phyloP scores from a whole-genome alignment of 1,284 basidiomycete genomes.

The Papiliotrema laurentii region DNA sequence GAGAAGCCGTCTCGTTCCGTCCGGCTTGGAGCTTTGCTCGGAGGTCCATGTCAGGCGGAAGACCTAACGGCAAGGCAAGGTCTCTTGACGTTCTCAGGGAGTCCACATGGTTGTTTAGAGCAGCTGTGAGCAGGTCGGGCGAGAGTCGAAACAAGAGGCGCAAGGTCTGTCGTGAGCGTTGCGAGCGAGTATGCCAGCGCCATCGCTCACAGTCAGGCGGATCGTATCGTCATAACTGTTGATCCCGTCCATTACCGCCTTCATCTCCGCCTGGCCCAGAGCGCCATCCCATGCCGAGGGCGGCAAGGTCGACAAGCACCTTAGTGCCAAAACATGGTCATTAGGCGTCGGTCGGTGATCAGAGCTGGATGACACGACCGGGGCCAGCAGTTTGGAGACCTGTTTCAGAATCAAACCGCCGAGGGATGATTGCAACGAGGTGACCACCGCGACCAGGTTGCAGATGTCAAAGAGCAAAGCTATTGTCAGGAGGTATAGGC shows the following conservation, averaged over 20 bases:
- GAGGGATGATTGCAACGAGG: neutral
- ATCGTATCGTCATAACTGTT: constrained; percentile 32
- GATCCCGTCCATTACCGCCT: constrained; percentile 36
- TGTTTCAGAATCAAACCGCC: neutral
- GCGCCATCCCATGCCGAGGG: constrained; percentile 22
- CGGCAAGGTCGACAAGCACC: constrained; percentile 30
- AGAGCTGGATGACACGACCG: constrained; percentile 3
- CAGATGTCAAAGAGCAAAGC: constrained; percentile 4
- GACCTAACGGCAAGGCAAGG: constrained; percentile 18
- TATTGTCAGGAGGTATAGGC: neutral
- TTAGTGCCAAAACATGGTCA: constrained; percentile 31
- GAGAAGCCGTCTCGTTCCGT: constrained; percentile 19
- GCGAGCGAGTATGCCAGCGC: no score
- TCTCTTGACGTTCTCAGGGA: constrained; percentile 10
- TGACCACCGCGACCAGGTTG: neutral
- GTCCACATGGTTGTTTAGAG: constrained; percentile 13
- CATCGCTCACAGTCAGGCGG: constrained; percentile 33
- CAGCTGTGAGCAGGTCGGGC: constrained; percentile 14
- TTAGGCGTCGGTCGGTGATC: constrained; percentile 20
- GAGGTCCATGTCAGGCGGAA: neutral
- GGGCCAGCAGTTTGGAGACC: neutral
- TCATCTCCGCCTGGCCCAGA: constrained; percentile 36
- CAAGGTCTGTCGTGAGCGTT: constrained; percentile 20
- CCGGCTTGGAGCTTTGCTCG: constrained; percentile 13
- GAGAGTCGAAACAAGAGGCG: constrained; percentile 19